Evolutionary conservation across 306 rosid genomes (phyloP), one percentile per base, ranked within the genome.

Genomic region (Potentilla sterilis): DNA sequence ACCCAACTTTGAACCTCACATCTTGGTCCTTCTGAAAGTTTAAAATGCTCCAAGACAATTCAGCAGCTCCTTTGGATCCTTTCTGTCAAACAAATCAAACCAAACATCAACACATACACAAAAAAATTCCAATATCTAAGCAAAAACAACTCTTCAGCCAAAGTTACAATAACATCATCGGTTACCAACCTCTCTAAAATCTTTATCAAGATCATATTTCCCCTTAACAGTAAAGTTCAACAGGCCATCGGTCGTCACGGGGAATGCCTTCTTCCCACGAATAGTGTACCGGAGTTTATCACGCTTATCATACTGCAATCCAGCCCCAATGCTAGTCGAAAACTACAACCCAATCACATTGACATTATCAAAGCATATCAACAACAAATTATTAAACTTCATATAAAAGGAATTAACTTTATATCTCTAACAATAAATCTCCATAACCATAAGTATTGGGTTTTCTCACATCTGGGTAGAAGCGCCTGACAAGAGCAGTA

Each of bases 1-100:
- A 96, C 44, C 99, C 99, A 72, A 96, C 22, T 84, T 89, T 90
- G 67, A 92, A 66, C 76, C 99, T 83, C 58, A 92, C 83, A 86
- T 96, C 97, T 84, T 96, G 99, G 35, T 90, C 92, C 88, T 83
- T 83, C 75, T 89, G 93, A 73, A 96, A 90, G 84, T 92, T 85
- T 57, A 90, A 81, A 28, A 88, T 22, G 75, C 84, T 78, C 98
- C 95, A 92, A 1, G 91, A 85, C 44, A 96, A 82, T 80, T 92
- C 97, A 59, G 91, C 93, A 10, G 93, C 99, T 46, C 92, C 98
- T 58, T 46, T 85, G 9, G 89, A 75, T 79, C 85, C 92, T 70
- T 78, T 84, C 97, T 92, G 84, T 59, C 66, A 84, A 65, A 38
- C 49, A 72, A 14, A 74, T 62, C 32, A 54, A 10, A 4, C 34